A percentile compares a stretch with the other conserved stretches of the same genome.
phyloP scores from a whole-genome alignment of 2,329 filamentous ascomycete genomes.

The Elsinoe ampelina region DNA sequence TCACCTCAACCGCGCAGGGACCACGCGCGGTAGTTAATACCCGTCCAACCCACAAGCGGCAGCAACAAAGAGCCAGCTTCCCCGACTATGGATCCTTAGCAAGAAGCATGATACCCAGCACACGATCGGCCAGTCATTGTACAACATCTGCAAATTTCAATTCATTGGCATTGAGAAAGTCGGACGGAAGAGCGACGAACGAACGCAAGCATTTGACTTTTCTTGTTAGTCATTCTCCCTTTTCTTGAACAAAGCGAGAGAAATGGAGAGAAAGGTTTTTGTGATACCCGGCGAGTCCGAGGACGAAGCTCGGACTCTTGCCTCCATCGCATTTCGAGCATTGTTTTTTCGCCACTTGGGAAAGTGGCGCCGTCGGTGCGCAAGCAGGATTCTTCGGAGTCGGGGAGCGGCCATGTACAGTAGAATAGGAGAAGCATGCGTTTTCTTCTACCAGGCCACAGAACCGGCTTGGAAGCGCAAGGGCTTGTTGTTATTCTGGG shows the following conservation, averaged over 20 bases:
- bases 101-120: constrained; percentile 4
- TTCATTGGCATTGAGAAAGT: background rate
- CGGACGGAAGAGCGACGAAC: background rate
- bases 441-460: background rate
- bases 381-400: background rate
- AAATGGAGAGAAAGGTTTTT: constrained; percentile 1
- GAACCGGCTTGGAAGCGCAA: background rate
- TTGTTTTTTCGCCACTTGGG: constrained; percentile 9
- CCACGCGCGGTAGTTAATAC: background rate
- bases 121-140: background rate
- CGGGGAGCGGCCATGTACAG: background rate
- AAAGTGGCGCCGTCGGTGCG: background rate
- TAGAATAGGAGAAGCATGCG: constrained; percentile 4
- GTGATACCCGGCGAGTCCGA: constrained; percentile 13
- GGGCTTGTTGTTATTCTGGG: background rate
- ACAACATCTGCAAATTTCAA: background rate
- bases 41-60: background rate
- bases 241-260: background rate
- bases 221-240: background rate
- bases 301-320: constrained; percentile 7
- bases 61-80: constrained; percentile 9
- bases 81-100: background rate
- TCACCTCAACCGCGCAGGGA: constrained; percentile 8
- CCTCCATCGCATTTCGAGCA: constrained; percentile 5
- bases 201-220: constrained; percentile 10